A percentile compares a stretch with the other conserved stretches of the same genome.
These are phyloP conservation scores for Phanerochaete sordida DNA, from an alignment of 768 basidiomycete genomes.

Conservation along the genomic window DNA sequence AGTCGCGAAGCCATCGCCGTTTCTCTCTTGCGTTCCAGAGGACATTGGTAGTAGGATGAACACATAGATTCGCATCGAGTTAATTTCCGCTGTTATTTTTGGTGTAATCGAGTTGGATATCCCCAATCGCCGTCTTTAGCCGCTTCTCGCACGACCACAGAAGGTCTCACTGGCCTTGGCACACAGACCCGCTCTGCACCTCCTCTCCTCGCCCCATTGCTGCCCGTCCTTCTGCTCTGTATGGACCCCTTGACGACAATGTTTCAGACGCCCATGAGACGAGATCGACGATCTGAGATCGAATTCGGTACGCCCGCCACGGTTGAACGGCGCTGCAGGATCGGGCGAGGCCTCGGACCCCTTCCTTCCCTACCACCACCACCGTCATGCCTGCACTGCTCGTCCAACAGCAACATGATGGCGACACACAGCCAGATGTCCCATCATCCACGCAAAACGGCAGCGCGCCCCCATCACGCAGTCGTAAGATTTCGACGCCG, in stretches of 20 bases:
- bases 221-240: not conserved
- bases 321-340: conserved; percentile 4
- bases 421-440: conserved; percentile 6
- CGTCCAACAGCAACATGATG: conserved; percentile 6
- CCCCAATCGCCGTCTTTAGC: not conserved
- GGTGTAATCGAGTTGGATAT: not conserved
- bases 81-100: not conserved
- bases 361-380: conserved; percentile 5
- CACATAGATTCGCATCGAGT: too few relatives aligned
- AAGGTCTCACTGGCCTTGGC: not conserved
- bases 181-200: not conserved
- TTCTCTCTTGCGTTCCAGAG: not conserved
- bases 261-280: not conserved
- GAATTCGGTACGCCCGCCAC: not conserved
- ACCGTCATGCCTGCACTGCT: conserved; percentile 8
- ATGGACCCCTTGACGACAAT: not conserved
- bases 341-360: not conserved
- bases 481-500: conserved; percentile 10
- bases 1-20: not conserved
- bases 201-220: not conserved
- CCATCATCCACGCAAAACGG: not conserved
- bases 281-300: conserved; percentile 2
- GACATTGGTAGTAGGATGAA: not conserved
- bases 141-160: not conserved
- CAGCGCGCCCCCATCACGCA: not conserved